phyloP scores from a whole-genome alignment of 2,329 filamentous ascomycete species.

The Verruconis gallopava region DNA sequence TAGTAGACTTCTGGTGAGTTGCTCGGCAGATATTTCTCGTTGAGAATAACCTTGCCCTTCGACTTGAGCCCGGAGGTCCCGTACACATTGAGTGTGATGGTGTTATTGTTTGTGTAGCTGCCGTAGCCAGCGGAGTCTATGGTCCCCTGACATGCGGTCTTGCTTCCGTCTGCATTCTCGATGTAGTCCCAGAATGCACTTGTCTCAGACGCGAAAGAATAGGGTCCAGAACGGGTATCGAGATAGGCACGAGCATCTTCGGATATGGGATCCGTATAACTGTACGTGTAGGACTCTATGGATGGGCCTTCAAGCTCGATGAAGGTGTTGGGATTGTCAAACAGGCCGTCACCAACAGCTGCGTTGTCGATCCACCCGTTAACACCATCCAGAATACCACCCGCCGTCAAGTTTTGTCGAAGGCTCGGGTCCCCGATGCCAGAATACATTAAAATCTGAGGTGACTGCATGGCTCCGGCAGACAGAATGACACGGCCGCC shows the following conservation, averaged over 20 bases:
- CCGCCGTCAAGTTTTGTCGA: constrained; percentile 20
- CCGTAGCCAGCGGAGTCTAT: constrained; percentile 36
- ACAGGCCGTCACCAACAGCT: constrained; percentile 37
- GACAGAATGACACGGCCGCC: constrained; percentile 25
- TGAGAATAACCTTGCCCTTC: constrained; percentile 33
- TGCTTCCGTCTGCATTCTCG: constrained; percentile 28
- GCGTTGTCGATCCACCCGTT: constrained; percentile 38
- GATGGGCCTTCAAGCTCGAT: constrained; percentile 33
- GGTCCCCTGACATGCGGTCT: constrained; percentile 39
- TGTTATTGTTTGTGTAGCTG: constrained; percentile 29
- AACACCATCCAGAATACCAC: constrained; percentile 23
- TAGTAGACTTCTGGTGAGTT: constrained; percentile 34
- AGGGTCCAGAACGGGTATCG: constrained; percentile 35
- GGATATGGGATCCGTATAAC: constrained; percentile 30
- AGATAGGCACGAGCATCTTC: constrained; percentile 36
- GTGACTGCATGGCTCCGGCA: constrained; percentile 21
- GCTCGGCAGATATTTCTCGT: constrained; percentile 31
- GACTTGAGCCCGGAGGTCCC: constrained; percentile 43
- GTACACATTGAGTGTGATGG: constrained; percentile 44
- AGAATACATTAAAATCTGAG: constrained; percentile 26
- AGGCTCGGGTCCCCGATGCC: constrained; percentile 22
- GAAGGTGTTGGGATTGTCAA: constrained; percentile 45
- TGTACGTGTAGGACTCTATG: constrained; percentile 31
- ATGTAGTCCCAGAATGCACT: constrained; percentile 41
- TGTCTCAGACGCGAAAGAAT: constrained; percentile 40